Percentiles rank a stretch among this genome's conserved stretches.
Evolutionary conservation across 2,329 filamentous ascomycete genomes (phyloP).

Genomic region (Ambrosiella beaveri): DNA sequence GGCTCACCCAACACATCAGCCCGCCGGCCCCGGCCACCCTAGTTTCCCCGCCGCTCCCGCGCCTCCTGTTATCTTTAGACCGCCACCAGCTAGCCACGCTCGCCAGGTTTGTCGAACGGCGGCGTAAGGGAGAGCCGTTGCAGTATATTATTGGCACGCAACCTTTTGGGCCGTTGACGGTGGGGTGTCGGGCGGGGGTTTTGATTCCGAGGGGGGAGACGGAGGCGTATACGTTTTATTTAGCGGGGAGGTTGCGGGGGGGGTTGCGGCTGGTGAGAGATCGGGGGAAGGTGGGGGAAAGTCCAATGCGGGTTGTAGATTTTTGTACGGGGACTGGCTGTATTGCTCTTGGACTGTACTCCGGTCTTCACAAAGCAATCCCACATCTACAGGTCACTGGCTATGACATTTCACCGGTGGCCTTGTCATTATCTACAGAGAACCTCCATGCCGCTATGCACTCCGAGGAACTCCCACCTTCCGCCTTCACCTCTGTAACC

Average conservation of each 20-base stretch:
- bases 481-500: constrained; percentile 14
- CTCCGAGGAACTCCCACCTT: constrained; percentile 14
- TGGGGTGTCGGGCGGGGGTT: constrained; percentile 59
- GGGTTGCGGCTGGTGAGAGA: neutral
- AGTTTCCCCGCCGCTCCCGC: neutral
- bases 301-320: constrained; percentile 50
- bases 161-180: constrained; percentile 70
- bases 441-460: constrained; percentile 40
- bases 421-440: constrained; percentile 44
- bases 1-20: constrained; percentile 47
- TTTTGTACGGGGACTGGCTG: constrained; percentile 85
- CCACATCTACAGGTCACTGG: constrained; percentile 40
- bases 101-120: neutral
- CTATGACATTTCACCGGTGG: constrained; percentile 52
- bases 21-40: constrained; percentile 16
- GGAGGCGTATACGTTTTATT: constrained; percentile 45
- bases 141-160: constrained; percentile 83
- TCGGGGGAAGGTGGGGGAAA: neutral
- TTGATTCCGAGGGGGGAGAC: constrained; percentile 73
- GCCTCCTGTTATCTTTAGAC: neutral
- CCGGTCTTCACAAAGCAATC: constrained; percentile 31
- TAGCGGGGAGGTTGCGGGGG: constrained; percentile 29
- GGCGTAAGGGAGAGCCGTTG: constrained; percentile 46
- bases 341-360: constrained; percentile 61
- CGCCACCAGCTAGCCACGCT: neutral